Base-by-base conservation (phyloP, 2,329 filamentous ascomycete species). In the Ophiocordyceps robertsii region DNA sequence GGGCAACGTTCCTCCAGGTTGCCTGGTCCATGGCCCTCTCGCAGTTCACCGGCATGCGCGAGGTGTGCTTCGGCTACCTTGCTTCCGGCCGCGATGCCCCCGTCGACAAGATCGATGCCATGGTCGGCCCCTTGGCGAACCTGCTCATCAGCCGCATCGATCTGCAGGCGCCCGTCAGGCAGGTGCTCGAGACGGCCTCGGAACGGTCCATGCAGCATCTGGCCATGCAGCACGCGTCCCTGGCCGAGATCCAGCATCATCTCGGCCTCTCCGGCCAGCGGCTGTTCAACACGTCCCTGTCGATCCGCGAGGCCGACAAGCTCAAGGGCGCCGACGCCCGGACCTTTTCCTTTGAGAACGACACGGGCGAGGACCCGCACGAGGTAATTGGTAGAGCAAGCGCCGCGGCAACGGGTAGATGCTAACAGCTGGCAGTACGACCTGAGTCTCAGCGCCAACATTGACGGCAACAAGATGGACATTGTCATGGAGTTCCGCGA, bases 11-110 rank as follows among this genome's bases (percentile, higher is more conserved):
- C 3, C 59, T 77, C 0, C 69, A 73, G 42, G 60, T 70, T 29
- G 62, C 62, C 0, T 77, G 73, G 73, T 67, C 66, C 1, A 57
- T 75, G 16, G 61, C 72, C 0, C 51, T 77, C 5, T 60, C 65
- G 3, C 56, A 55, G 4, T 73, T 72, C 47, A 70, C 70, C 2
- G 64, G 63, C 0, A 54, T 58, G 0, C 57, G 60, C 3, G 66
- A 72, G 36, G 63, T 75, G 0, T 70, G 66, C 29, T 77, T 76
- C 45, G 73, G 73, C 1, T 70, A 74, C 43, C 62, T 75, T 0
- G 55, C 71, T 5, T 70, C 69, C 0, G 73, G 73, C 2, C 62
- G 74, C 14, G 72, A 77, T 46, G 61, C 68, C 5, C 65, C 69
- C 1, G 57, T 77, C 1, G 56, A 61, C 3, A 62, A 65, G 1